A percentile compares a stretch with the other conserved stretches of the same genome.
Evolutionary conservation across 2,329 filamentous ascomycete species (phyloP).

Genomic region (Diaporthe caulivora): DNA sequence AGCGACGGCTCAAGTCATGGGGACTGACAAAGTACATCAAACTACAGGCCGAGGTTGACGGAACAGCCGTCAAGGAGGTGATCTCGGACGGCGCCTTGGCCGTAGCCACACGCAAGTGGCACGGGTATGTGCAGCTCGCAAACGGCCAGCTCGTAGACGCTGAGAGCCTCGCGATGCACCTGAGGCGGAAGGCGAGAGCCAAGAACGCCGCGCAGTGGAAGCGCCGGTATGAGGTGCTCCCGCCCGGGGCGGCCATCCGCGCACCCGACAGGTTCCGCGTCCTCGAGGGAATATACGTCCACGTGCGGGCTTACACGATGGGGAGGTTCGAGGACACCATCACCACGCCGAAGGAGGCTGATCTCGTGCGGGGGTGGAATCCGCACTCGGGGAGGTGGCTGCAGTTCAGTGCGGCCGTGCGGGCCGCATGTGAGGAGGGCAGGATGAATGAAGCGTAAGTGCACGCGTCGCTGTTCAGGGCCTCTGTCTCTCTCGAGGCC

Average conservation of each 20-base stretch:
- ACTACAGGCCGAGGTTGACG: not conserved
- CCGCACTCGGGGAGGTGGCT: conserved; percentile 10
- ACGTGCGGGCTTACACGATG: not conserved
- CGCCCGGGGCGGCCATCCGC: not conserved
- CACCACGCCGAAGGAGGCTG: not conserved
- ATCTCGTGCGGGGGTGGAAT: not conserved
- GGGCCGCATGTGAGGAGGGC: not conserved
- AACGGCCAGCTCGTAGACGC: conserved; percentile 4
- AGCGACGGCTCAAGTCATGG: conserved; percentile 1
- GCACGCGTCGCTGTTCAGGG: not conserved
- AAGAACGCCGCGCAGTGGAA: not conserved
- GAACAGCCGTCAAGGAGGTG: not conserved
- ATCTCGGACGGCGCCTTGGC: not conserved
- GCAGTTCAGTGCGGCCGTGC: not conserved
- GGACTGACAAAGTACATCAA: conserved; percentile 13
- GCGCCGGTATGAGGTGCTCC: not conserved
- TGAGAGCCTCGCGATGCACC: not conserved
- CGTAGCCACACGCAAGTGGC: not conserved
- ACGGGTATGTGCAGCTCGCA: not conserved
- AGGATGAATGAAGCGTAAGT: conserved; percentile 10
- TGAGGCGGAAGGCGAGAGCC: not conserved
- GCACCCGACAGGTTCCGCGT: conserved; percentile 3
- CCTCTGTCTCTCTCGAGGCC: too few relatives aligned
- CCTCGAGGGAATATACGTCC: not conserved
- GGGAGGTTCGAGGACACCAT: not conserved